Percentiles rank a stretch among this genome's conserved stretches.
phyloP scores from a whole-genome alignment of 305 asterid species.

The Nicotiana rustica region DNA sequence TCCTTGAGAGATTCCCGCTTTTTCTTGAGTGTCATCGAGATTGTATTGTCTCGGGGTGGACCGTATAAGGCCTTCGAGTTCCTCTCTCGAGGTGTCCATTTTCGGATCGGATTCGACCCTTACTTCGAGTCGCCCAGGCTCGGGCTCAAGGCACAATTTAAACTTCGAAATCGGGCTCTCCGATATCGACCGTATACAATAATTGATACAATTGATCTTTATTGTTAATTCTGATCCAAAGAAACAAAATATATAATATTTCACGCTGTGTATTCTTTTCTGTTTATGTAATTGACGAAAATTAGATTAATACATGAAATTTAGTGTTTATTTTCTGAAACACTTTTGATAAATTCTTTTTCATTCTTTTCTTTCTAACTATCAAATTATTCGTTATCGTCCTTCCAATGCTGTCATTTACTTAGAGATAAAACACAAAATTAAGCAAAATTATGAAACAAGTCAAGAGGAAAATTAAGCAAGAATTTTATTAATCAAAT shows the following conservation, averaged over 20 bases:
- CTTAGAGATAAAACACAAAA: not conserved
- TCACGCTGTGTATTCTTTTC: not conserved
- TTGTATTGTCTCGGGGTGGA: too few relatives aligned
- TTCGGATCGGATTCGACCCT: too few relatives aligned
- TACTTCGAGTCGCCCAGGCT: too few relatives aligned
- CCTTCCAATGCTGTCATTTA: not conserved
- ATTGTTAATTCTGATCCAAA: not conserved
- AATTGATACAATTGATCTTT: not conserved
- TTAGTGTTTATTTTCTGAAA: not conserved
- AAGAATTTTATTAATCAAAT: not conserved
- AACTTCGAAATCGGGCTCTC: too few relatives aligned
- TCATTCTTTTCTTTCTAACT: not conserved
- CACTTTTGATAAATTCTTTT: not conserved
- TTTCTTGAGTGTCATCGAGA: too few relatives aligned
- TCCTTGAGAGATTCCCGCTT: too few relatives aligned
- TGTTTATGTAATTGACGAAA: not conserved
- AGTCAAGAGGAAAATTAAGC: not conserved
- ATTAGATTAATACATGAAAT: not conserved
- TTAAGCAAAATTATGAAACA: not conserved
- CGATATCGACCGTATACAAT: not conserved
- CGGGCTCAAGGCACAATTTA: too few relatives aligned
- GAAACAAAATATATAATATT: not conserved
- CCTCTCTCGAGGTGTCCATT: too few relatives aligned
- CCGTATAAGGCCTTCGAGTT: too few relatives aligned
- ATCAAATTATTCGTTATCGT: not conserved